A percentile compares a stretch with the other conserved stretches of the same genome.
Conservation (phyloP, 2,329 filamentous ascomycete genomes). For the Stagonosporopsis vannaccii region DNA sequence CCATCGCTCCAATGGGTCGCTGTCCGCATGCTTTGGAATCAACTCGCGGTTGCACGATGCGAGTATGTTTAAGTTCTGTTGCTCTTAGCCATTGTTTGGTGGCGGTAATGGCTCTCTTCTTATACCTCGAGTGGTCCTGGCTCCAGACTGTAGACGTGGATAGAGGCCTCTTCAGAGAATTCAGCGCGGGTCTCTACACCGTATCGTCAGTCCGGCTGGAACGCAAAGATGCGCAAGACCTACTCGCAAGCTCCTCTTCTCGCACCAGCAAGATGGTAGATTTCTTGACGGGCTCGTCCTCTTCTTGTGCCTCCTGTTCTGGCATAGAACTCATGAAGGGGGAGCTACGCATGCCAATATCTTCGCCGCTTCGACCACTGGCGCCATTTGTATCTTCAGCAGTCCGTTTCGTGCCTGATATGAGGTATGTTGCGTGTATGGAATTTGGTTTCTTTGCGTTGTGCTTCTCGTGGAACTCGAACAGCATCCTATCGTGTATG, state of each 20-base stretch:
- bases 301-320: constrained; percentile 50
- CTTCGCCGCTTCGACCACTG: constrained; percentile 62
- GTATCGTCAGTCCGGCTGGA: constrained; percentile 21
- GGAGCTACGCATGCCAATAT: constrained; percentile 71
- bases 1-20: constrained; percentile 66
- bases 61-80: constrained; percentile 71
- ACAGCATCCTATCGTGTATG: constrained; percentile 72
- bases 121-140: constrained; percentile 70
- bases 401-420: constrained; percentile 71
- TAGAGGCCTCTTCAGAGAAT: constrained; percentile 76
- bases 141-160: constrained; percentile 88
- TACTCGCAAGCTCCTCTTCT: constrained; percentile 77
- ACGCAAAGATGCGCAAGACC: constrained; percentile 19
- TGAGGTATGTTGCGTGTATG: constrained; percentile 90
- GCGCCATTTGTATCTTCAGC: constrained; percentile 47
- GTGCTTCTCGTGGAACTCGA: constrained; percentile 81
- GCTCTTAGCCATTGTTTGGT: constrained; percentile 48
- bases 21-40: constrained; percentile 60
- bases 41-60: constrained; percentile 73
- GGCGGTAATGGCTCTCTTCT: not conserved
- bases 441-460: constrained; percentile 76
- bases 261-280: constrained; percentile 71
- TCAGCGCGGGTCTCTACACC: constrained; percentile 67
- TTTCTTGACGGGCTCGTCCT: constrained; percentile 55
- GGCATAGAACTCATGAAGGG: constrained; percentile 72